Evolutionary conservation across 768 basidiomycete species (phyloP).

Genomic region (Amanita thiersii): DNA sequence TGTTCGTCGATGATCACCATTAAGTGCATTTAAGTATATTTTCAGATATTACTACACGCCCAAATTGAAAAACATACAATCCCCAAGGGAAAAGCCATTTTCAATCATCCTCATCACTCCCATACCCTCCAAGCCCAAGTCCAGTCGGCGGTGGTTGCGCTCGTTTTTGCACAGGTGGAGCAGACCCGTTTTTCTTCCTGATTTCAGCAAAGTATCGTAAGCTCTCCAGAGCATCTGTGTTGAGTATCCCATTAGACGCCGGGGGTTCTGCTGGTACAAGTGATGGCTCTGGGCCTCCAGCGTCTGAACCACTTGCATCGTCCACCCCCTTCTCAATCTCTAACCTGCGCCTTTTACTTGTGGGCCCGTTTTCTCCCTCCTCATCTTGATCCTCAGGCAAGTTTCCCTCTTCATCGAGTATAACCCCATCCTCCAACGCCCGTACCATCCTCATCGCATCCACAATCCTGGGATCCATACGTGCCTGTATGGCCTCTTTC

Average conservation of each 20-base stretch:
- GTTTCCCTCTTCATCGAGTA: slow-evolving; percentile 32
- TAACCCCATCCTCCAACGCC: slow-evolving; percentile 79
- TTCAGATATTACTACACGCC: too few species aligned
- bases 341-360: slow-evolving; percentile 25
- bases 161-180: slow-evolving; percentile 19
- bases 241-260: slow-evolving; percentile 56
- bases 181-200: slow-evolving; percentile 52
- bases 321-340: slow-evolving; percentile 24
- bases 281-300: slow-evolving; percentile 14
- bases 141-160: slow-evolving; percentile 30
- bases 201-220: slow-evolving; percentile 89
- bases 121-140: slow-evolving; percentile 66
- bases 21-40: too few species aligned
- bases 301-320: slow-evolving; percentile 22
- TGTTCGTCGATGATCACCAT: too few species aligned
- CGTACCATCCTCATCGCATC: slow-evolving; percentile 83
- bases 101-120: slow-evolving; percentile 52
- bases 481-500: slow-evolving; percentile 75
- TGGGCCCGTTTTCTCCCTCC: slow-evolving; percentile 21
- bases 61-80: too few species aligned
- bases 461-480: slow-evolving; percentile 82
- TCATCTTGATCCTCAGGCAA: slow-evolving; percentile 24
- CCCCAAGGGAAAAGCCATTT: not conserved
- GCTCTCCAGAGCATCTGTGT: slow-evolving; percentile 79
- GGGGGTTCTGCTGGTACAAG: slow-evolving; percentile 22